Percentiles rank a stretch among this genome's conserved stretches.
phyloP scores from a whole-genome alignment of 2,329 filamentous ascomycete species.

The Exophiala sp. region DNA sequence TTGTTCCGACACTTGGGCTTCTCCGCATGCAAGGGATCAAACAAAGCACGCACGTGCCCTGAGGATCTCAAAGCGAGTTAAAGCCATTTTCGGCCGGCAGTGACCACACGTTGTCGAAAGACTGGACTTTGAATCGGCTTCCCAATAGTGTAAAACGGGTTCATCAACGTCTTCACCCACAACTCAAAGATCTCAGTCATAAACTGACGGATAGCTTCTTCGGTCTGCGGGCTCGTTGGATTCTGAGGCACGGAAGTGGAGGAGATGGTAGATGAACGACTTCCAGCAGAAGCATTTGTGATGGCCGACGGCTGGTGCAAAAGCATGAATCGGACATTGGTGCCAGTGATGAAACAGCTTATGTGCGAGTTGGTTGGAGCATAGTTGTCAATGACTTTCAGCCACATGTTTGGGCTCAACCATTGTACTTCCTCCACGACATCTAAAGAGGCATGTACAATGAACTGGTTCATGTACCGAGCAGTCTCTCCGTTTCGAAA shows the following conservation, averaged over 20 bases:
- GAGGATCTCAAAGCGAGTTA: constrained; percentile 39
- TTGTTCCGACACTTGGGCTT: not conserved
- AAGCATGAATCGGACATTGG: constrained; percentile 88
- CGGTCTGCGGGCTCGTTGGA: constrained; percentile 80
- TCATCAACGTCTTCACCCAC: constrained; percentile 97
- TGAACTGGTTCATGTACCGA: constrained; percentile 93
- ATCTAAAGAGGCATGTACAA: constrained; percentile 87
- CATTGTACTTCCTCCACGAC: constrained; percentile 96
- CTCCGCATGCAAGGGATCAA: constrained; percentile 11
- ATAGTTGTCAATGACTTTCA: constrained; percentile 95
- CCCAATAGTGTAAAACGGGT: constrained; percentile 83
- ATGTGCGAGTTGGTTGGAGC: constrained; percentile 78
- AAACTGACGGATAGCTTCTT: constrained; percentile 92
- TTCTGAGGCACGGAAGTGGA: constrained; percentile 72
- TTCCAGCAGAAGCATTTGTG: constrained; percentile 34
- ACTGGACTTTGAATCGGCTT: constrained; percentile 80
- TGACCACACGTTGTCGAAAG: constrained; percentile 73
- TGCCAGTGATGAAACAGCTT: constrained; percentile 87
- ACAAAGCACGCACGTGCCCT: not conserved
- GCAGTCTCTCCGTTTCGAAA: constrained; percentile 72
- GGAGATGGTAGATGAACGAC: constrained; percentile 35
- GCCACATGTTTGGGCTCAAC: constrained; percentile 82
- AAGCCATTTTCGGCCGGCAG: constrained; percentile 87
- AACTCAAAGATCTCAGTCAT: constrained; percentile 93
- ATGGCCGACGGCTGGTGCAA: constrained; percentile 68